Base-by-base conservation (phyloP, 78 protist genomes). In the Planoprotostelium fungivorum region DNA sequence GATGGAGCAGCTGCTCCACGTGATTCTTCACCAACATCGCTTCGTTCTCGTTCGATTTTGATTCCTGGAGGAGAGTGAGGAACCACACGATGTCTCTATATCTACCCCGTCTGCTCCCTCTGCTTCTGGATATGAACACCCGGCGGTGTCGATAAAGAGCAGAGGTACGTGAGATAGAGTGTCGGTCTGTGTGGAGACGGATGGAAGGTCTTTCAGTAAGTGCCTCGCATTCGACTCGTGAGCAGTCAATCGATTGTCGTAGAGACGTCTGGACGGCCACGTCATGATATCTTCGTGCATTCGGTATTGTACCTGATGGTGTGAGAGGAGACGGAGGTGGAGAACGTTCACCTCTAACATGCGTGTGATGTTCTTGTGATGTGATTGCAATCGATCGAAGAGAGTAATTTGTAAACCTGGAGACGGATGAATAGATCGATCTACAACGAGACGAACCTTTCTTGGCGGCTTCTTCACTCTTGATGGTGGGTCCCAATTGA, bases 401-500 rank as follows among this genome's bases (percentile, higher is more conserved):
- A 97, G 73, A 0, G 99, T 96, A 0, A 84, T 36, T 29, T 37
- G 89, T 0, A 96, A 16, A 29, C 96, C 90, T 87, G 5, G 88
- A 87, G 86, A 36, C 16, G n/a, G n/a, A n/a, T 87, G 5, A 5
- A 36, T 5, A 5, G 63, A 85, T 25, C 5, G 5, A 25, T 85
- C 63, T 34, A 91, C 38, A 1, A n/a, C 5, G 28, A n/a, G 5
- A 23, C 36, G 37, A 29, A n/a, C 90, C 95, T 10, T 63, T 89
- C n/a, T n/a, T 38, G 0, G 51, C 91, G 0, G 97, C 97, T 35
- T 94, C 94, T 35, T n/a, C 37, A 10, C 95, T 88, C 38, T 94
- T 91, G 36, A 97, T 91, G 73, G 97, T 96, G 1, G 98, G 98
- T 83, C 97, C 97, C 1, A 97, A 89, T 85, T 97, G 98, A 38